These are phyloP conservation scores for Aleurites moluccanus DNA, from an alignment of 441 rosid species.

Conservation along the genomic window DNA sequence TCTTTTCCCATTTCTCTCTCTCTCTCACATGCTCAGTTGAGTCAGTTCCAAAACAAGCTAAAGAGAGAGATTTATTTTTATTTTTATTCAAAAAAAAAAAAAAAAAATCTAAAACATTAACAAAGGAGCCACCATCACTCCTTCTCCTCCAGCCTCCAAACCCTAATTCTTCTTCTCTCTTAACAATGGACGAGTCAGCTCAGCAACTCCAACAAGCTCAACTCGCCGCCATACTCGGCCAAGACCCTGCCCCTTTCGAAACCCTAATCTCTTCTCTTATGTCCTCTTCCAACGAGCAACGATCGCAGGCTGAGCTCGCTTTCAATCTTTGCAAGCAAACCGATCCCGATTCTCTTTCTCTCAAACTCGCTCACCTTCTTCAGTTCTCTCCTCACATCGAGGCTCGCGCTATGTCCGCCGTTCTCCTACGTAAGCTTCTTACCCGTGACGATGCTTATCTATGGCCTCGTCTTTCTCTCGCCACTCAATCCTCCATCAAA, in stretches of 20 bases:
- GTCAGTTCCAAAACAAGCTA: not conserved
- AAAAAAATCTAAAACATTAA: not conserved
- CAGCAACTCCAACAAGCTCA: conserved; percentile 85
- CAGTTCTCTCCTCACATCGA: conserved; percentile 73
- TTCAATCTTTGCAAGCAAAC: conserved; percentile 91
- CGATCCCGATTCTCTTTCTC: conserved; percentile 79
- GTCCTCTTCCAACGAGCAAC: conserved; percentile 93
- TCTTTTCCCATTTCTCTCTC: not conserved
- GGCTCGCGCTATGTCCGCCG: conserved; percentile 90
- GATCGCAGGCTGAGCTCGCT: conserved; percentile 83
- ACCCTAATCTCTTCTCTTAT: conserved; percentile 79
- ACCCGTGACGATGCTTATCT: conserved; percentile 86
- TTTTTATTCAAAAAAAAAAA: not conserved
- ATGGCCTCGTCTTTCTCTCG: conserved; percentile 72
- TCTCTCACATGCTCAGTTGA: not conserved
- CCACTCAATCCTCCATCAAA: conserved; percentile 80
- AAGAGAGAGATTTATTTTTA: conserved; percentile 4
- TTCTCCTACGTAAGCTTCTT: conserved; percentile 89
- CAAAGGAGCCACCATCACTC: not conserved
- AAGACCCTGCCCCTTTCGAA: conserved; percentile 83
- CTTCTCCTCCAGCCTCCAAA: conserved; percentile 9
- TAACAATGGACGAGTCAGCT: conserved; percentile 67
- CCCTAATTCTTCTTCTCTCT: conserved; percentile 16
- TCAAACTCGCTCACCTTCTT: conserved; percentile 83
- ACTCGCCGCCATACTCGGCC: conserved; percentile 77